Conservation (phyloP, 2,329 filamentous ascomycete genomes). For the Dryadomyces sulphureus region DNA sequence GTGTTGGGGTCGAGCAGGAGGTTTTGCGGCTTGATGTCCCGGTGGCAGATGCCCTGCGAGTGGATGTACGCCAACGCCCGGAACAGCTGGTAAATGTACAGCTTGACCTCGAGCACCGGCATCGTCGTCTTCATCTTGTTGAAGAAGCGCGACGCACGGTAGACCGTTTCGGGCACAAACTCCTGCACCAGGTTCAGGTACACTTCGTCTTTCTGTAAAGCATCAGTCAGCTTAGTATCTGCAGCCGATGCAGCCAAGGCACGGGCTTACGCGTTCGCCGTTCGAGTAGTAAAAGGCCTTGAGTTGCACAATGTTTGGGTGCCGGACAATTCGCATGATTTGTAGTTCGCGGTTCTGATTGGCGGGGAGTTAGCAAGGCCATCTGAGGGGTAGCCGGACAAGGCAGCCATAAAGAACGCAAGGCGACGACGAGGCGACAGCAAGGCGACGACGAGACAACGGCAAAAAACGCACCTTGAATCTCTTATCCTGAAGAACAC, state of each 20-base stretch:
- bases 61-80: constrained; percentile 96
- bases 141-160: constrained; percentile 95
- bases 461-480: constrained; percentile 67
- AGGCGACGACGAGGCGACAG: neutral
- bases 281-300: constrained; percentile 99
- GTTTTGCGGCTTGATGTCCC: constrained; percentile 99
- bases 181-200: constrained; percentile 97
- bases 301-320: constrained; percentile 96
- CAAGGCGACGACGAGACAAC: neutral
- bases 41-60: constrained; percentile 96
- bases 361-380: neutral
- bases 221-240: constrained; percentile 7
- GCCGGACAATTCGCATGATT: constrained; percentile 98
- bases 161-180: constrained; percentile 96
- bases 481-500: constrained; percentile 95
- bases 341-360: constrained; percentile 90
- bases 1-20: constrained; percentile 82
- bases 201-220: constrained; percentile 77
- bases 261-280: constrained; percentile 70
- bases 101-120: constrained; percentile 96
- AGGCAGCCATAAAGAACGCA: neutral
- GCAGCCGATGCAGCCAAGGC: too few species aligned
- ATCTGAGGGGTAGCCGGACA: neutral
- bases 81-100: constrained; percentile 99
- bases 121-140: constrained; percentile 99